These are phyloP conservation scores for Cynara cardunculus DNA, from an alignment of 129 eudicot genomes.

Conservation along the genomic window DNA sequence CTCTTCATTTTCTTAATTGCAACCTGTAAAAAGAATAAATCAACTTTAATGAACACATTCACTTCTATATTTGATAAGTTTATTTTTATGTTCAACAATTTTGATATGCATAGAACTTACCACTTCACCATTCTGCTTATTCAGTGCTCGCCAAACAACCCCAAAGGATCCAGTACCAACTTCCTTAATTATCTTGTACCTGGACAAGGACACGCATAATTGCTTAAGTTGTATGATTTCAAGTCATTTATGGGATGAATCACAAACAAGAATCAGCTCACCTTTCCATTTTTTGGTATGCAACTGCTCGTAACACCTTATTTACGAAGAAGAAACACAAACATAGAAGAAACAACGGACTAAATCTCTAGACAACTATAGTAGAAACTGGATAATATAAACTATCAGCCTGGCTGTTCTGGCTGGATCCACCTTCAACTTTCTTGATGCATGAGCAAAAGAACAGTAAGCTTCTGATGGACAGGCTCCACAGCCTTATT, in stretches of 20 bases:
- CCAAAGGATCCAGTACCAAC: slow-evolving; percentile 99
- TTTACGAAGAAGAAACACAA: slow-evolving; percentile 33
- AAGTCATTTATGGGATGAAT: neutral
- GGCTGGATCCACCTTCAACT: slow-evolving; percentile 48
- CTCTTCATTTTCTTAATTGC: slow-evolving; percentile 98
- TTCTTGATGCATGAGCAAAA: slow-evolving; percentile 35
- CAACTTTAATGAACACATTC: neutral
- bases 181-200: slow-evolving; percentile 84
- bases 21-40: slow-evolving; percentile 49
- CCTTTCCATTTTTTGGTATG: slow-evolving; percentile 75
- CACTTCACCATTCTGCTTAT: slow-evolving; percentile 91
- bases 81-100: neutral
- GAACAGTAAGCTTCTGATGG: slow-evolving; percentile 38
- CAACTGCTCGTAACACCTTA: slow-evolving; percentile 48
- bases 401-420: slow-evolving; percentile 42
- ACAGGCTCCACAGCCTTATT: slow-evolving; percentile 57
- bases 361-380: slow-evolving; percentile 35
- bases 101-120: slow-evolving; percentile 37
- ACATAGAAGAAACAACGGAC: slow-evolving; percentile 24
- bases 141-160: slow-evolving; percentile 92
- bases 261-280: slow-evolving; percentile 23
- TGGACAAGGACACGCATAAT: slow-evolving; percentile 15
- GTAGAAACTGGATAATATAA: slow-evolving; percentile 30
- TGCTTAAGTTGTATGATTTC: neutral
- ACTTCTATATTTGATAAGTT: neutral